Base-by-base conservation (phyloP, 2,329 filamentous ascomycete genomes). In the Fusarium sp. region DNA sequence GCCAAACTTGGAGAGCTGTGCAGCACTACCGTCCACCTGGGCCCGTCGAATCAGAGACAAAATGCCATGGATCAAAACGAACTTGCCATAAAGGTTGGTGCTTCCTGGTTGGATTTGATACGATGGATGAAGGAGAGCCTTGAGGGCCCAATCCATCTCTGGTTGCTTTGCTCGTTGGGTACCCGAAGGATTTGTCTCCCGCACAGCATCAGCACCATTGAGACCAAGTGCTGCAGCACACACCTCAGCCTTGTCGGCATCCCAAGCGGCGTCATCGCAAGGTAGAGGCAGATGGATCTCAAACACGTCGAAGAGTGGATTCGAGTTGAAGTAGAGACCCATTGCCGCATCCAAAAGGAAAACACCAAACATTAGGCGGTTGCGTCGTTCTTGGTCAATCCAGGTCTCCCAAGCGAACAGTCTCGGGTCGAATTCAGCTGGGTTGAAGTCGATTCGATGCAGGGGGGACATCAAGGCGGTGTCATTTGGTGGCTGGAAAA, bases 1-100 rank as follows among this genome's bases (percentile, higher is more conserved):
- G 66, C 85, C 87, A 50, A 87, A 85, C 41, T 83, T 81, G 71
- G 78, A 81, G 52, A 83, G 70, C 32, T 82, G 79, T 27, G 79
- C 76, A 9, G 83, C 74, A 62, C 80, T 82, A 7, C 85, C 86
- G 50, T 85, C 84, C 4, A 84, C 75, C 66, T 85, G 84, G 13
- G 83, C 84, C 37, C 82, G 82, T 63, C 83, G 82, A 72, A 94
- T 89, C 73, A 93, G 87, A 7, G 90, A 86, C 65, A 93, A 87
- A 62, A 95, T 84, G 14, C 89, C 90, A 77, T 95, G 93, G 9
- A 95, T 90, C 56, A 95, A 82, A 65, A 95, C 88, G 77, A 94
- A 94, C 78, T 95, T 95, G 39, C 91, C 92, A 77, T 92, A 93
- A 3, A 92, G 84, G 76, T 94, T 95, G 2, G 92, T 94, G 25